Base-by-base conservation (phyloP, 2,329 filamentous ascomycete genomes). In the Trichophyton verrucosum region DNA sequence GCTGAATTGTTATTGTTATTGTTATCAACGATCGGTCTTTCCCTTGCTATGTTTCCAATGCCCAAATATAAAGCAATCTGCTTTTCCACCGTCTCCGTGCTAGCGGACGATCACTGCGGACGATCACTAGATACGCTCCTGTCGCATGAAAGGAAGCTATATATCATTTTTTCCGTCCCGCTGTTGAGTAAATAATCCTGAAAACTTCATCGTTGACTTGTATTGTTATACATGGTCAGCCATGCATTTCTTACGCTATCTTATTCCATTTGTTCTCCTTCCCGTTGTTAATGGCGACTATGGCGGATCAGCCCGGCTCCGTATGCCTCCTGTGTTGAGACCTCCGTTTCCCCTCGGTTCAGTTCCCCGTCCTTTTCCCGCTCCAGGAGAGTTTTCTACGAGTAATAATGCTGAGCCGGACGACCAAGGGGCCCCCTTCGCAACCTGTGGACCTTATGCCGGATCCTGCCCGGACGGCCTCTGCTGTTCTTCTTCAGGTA, bases 401-500 rank as follows among this genome's bases (percentile, higher is more conserved):
- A 53, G 13, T 22, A 58, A 57, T 1, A 60, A 33, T 36, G 42
- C 6, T 24, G 33, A 40, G 5, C 17, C 33, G 20, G 55, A 57
- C n/a, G 55, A 57, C 33, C 20, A 40, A 38, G 55, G 30, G 13
- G n/a, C 2, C 7, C 49, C 49, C 15, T 24, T 57, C 9, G 55
- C 38, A 42, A 57, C 24, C 57, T 76, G 74, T 61, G 74, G 74
- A 24, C 68, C 68, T 20, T 65, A 67, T 22, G 65, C 66, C 56
- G 73, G 73, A 4, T 67, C 66, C 38, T 76, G 74, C 59, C 62
- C 68, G 9, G 64, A 69, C 44, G 68, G 68, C 15, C 69, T 70
- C 42, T 76, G 74, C 64, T 76, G 74, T 64, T 76, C 74, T 15
- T 64, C 66, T 55, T 66, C 71, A 61, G 74, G 74, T 75, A 68